A percentile compares a stretch with the other conserved stretches of the same genome.
Evolutionary conservation across 441 rosid species (phyloP).

Genomic region (Capsella rubella): DNA sequence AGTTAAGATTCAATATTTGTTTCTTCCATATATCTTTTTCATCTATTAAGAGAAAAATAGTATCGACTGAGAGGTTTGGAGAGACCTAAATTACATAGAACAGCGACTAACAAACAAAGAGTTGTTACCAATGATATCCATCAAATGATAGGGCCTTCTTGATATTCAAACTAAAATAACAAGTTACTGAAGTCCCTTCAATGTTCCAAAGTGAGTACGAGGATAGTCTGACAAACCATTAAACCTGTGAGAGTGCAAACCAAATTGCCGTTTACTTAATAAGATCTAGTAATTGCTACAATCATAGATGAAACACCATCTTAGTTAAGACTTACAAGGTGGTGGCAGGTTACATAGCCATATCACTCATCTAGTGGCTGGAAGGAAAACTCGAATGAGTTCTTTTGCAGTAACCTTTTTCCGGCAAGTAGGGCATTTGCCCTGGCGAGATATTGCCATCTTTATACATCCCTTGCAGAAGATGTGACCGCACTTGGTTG

Average conservation of each 20-base stretch:
- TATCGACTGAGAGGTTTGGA: conserved; percentile 23
- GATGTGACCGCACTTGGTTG: conserved; percentile 97
- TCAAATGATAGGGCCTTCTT: conserved; percentile 23
- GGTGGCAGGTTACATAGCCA: conserved; percentile 24
- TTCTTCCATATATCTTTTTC: conserved; percentile 24
- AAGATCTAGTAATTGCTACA: neutral
- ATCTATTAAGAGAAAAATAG: conserved; percentile 24
- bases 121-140: conserved; percentile 35
- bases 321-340: conserved; percentile 48
- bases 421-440: conserved; percentile 94
- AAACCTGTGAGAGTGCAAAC: conserved; percentile 32
- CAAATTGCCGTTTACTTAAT: conserved; percentile 7
- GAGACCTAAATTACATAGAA: conserved; percentile 40
- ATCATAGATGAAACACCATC: neutral
- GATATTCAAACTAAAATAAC: conserved; percentile 30
- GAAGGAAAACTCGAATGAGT: conserved; percentile 93
- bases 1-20: neutral
- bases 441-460: conserved; percentile 68
- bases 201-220: conserved; percentile 26
- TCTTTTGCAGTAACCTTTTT: conserved; percentile 71
- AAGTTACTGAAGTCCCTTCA: conserved; percentile 33
- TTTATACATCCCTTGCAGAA: conserved; percentile 87
- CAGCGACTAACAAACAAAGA: conserved; percentile 33
- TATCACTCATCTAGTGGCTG: conserved; percentile 63
- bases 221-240: conserved; percentile 26